These are phyloP conservation scores for Postia placenta DNA, from an alignment of 768 basidiomycete genomes.

Conservation along the genomic window DNA sequence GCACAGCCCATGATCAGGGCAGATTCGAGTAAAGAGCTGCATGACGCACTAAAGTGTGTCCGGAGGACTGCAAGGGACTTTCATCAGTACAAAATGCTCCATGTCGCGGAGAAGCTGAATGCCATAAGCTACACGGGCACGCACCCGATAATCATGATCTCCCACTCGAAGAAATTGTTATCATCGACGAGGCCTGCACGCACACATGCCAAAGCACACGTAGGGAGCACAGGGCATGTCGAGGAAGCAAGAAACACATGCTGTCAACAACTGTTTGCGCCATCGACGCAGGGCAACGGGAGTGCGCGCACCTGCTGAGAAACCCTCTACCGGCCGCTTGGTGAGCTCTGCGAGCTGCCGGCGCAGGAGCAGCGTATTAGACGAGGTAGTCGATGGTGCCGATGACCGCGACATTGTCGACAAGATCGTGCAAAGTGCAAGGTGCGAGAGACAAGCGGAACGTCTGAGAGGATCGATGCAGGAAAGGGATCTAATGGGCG, in stretches of 20 bases:
- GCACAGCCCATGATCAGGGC: constrained; percentile 14
- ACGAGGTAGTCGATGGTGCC: constrained; percentile 14
- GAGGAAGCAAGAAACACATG: constrained; percentile 20
- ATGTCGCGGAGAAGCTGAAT: not conserved
- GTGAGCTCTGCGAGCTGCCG: constrained; percentile 81
- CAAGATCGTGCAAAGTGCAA: not conserved
- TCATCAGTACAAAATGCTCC: not conserved
- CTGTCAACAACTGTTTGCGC: constrained; percentile 18
- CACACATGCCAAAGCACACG: constrained; percentile 11
- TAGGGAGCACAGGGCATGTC: constrained; percentile 14
- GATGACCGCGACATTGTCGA: constrained; percentile 20
- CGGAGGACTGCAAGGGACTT: constrained; percentile 52
- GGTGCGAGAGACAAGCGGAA: not conserved
- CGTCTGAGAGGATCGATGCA: constrained; percentile 4
- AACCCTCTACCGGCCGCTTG: constrained; percentile 92
- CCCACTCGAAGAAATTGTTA: constrained; percentile 94
- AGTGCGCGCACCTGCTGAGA: constrained; percentile 72
- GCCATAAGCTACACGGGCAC: constrained; percentile 18
- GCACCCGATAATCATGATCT: constrained; percentile 90
- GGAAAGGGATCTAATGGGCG: not conserved
- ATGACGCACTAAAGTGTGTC: constrained; percentile 83
- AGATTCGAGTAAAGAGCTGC: not conserved
- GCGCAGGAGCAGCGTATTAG: constrained; percentile 58
- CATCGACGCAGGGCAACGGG: constrained; percentile 8
- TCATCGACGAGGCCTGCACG: constrained; percentile 85